Conservation (phyloP, 306 rosid species). For the Carpinus viminea region DNA sequence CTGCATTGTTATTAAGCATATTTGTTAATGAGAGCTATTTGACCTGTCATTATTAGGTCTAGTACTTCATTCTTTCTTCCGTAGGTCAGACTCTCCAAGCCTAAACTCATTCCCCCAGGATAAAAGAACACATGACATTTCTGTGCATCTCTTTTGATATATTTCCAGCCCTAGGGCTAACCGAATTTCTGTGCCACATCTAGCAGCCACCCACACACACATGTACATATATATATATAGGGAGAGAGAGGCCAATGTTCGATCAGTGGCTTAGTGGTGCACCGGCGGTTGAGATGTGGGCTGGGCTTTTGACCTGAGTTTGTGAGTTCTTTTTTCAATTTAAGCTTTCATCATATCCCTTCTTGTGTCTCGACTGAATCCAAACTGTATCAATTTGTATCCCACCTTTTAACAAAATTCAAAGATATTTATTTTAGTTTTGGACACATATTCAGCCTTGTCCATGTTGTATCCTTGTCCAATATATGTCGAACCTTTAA, state of each 20-base stretch:
- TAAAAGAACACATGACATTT: too few relatives aligned
- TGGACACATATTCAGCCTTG: not conserved
- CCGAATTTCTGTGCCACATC: not conserved
- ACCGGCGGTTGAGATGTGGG: not conserved
- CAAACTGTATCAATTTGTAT: too few relatives aligned
- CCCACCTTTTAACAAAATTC: too few relatives aligned
- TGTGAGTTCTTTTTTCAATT: too few relatives aligned
- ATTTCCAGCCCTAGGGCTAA: conserved; percentile 1
- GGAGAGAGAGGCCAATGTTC: not conserved
- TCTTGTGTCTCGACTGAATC: not conserved
- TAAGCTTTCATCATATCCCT: not conserved
- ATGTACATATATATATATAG: too few relatives aligned
- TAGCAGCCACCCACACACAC: not conserved
- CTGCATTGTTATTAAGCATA: not conserved
- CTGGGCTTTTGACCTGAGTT: not conserved
- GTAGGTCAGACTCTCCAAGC: not conserved
- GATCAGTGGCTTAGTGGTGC: not conserved
- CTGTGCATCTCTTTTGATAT: too few relatives aligned
- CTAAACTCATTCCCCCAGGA: not conserved
- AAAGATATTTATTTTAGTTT: not conserved
- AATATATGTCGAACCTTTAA: not conserved
- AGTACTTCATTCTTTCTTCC: not conserved
- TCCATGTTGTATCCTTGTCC: not conserved
- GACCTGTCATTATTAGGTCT: not conserved
- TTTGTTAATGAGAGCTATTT: not conserved